phyloP scores from a whole-genome alignment of 2,329 filamentous ascomycete genomes.

The Capronia coronata region DNA sequence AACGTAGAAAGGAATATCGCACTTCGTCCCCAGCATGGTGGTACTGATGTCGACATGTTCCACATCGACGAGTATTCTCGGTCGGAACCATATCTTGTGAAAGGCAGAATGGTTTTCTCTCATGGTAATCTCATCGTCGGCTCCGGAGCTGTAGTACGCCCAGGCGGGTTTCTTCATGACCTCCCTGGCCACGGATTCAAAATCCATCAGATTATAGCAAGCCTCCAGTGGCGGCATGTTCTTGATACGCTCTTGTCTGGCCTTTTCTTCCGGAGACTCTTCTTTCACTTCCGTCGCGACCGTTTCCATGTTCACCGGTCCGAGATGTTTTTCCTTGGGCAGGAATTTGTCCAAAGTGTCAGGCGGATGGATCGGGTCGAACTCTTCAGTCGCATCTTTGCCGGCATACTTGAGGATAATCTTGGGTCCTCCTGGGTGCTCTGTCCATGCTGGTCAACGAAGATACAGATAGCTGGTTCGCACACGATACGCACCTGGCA shows the following conservation, averaged over 20 bases:
- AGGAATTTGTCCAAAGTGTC: constrained; percentile 81
- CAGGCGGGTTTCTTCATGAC: constrained; percentile 96
- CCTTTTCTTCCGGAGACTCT: constrained; percentile 64
- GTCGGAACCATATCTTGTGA: constrained; percentile 96
- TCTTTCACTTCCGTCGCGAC: constrained; percentile 41
- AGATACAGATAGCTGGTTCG: background rate
- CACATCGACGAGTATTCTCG: constrained; percentile 80
- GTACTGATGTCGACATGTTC: constrained; percentile 79
- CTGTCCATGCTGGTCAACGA: constrained; percentile 36
- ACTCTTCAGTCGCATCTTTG: constrained; percentile 88
- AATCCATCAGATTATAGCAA: constrained; percentile 92
- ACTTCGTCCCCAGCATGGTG: constrained; percentile 86
- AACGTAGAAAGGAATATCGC: constrained; percentile 86
- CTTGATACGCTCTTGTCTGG: constrained; percentile 65
- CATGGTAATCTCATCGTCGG: constrained; percentile 89
- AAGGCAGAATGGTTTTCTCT: constrained; percentile 93
- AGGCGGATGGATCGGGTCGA: constrained; percentile 80
- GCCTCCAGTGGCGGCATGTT: constrained; percentile 74
- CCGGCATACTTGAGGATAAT: constrained; percentile 97
- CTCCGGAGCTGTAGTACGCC: constrained; percentile 95
- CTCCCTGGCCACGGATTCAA: constrained; percentile 81
- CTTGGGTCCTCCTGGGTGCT: constrained; percentile 82
- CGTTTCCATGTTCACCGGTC: constrained; percentile 77
- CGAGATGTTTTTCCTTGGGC: constrained; percentile 76
- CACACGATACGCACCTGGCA: constrained; percentile 45